phyloP scores from a whole-genome alignment of 805 yeast genomes.

The Sugiyamaella smithiae region DNA sequence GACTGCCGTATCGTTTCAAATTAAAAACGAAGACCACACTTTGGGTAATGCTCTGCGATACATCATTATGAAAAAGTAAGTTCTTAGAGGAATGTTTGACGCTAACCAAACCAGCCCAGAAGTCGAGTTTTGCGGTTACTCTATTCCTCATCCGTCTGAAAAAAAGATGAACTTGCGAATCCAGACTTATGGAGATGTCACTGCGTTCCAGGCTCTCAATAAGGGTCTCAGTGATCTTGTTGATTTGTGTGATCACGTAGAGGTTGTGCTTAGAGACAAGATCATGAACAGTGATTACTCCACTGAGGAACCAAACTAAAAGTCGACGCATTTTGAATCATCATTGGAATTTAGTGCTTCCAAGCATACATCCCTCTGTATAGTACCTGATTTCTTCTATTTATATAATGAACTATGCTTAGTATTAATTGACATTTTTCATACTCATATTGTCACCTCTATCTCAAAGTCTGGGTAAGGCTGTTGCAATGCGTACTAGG shows the following conservation, averaged over 20 bases:
- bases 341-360: too few relatives aligned
- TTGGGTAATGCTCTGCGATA: conserved; percentile 91
- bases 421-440: background rate
- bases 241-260: conserved; percentile 80
- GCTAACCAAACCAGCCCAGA: conserved; percentile 53
- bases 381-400: background rate
- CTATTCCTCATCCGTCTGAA: conserved; percentile 98
- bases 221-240: conserved; percentile 85
- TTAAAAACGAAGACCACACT: conserved; percentile 92
- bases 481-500: too few relatives aligned
- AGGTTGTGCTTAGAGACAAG: conserved; percentile 68
- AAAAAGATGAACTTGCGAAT: conserved; percentile 83
- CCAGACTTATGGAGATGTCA: conserved; percentile 81
- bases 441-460: background rate
- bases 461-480: too few relatives aligned
- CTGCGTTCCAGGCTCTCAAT: conserved; percentile 91
- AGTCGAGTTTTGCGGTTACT: conserved; percentile 97
- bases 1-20: conserved; percentile 90
- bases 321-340: too few relatives aligned
- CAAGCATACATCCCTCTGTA: too few relatives aligned
- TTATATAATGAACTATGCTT: background rate
- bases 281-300: conserved; percentile 54
- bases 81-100: conserved; percentile 10
- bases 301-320: conserved; percentile 21
- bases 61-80: conserved; percentile 83